Evolutionary conservation across 106 monocot species (phyloP).

Genomic region (Allium fistulosum): DNA sequence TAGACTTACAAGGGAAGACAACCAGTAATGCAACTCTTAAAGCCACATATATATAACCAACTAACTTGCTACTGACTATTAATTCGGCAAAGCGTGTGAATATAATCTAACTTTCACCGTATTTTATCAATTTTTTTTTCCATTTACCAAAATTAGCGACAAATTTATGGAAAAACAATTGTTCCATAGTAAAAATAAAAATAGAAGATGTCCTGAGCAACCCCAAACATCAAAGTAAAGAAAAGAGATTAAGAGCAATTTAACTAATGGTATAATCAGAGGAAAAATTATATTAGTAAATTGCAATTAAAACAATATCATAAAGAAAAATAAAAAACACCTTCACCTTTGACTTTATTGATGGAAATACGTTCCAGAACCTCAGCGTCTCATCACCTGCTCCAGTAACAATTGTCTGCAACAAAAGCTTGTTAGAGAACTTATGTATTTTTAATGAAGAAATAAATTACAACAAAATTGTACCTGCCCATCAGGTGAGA

Average conservation of each 20-base stretch:
- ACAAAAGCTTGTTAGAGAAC: too few relatives aligned
- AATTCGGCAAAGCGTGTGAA: not conserved
- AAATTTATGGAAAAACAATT: not conserved
- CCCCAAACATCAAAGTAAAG: too few relatives aligned
- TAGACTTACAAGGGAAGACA: not conserved
- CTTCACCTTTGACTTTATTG: constrained; percentile 67
- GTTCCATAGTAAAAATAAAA: not conserved
- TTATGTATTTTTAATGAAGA: too few relatives aligned
- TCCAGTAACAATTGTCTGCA: constrained; percentile 89
- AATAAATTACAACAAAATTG: not conserved
- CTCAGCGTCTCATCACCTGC: constrained; percentile 93
- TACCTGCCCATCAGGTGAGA: constrained; percentile 97
- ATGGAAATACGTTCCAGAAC: constrained; percentile 95
- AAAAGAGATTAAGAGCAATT: too few relatives aligned
- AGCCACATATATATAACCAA: too few relatives aligned
- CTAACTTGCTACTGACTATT: not conserved
- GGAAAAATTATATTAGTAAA: not conserved
- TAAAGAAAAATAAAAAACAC: not conserved
- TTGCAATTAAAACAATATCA: not conserved
- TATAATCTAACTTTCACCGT: not conserved
- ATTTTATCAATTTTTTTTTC: not conserved
- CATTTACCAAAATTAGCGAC: not conserved
- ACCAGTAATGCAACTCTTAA: not conserved
- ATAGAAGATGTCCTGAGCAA: too few relatives aligned
- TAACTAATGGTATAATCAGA: not conserved